These are phyloP conservation scores for Colletotrichum sidae DNA, from an alignment of 2,329 filamentous ascomycete species.

Conservation along the genomic window DNA sequence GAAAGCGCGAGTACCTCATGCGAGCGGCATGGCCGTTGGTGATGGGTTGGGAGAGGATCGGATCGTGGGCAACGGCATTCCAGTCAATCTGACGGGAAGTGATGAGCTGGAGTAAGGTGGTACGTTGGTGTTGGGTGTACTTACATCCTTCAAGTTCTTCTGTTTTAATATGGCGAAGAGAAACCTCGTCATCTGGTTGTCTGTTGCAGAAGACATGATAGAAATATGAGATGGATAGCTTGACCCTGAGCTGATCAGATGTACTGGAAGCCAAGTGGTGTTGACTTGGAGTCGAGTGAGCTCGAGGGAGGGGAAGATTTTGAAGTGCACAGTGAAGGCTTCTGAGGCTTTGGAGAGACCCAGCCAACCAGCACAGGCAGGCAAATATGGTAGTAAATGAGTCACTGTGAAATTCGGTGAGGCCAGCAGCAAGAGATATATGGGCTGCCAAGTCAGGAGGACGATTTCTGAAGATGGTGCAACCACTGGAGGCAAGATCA, in stretches of 20 bases:
- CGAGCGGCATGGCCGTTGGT: slow-evolving; percentile 71
- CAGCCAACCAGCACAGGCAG: slow-evolving; percentile 29
- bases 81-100: slow-evolving; percentile 64
- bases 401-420: slow-evolving; percentile 58
- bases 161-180: slow-evolving; percentile 70
- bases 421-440: slow-evolving; percentile 53
- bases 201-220: slow-evolving; percentile 65
- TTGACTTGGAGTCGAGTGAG: slow-evolving; percentile 26
- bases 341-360: slow-evolving; percentile 28
- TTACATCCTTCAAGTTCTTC: slow-evolving; percentile 70
- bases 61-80: slow-evolving; percentile 67
- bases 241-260: slow-evolving; percentile 15
- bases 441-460: slow-evolving; percentile 41
- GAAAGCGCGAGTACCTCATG: slow-evolving; percentile 69
- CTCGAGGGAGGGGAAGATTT: slow-evolving; percentile 39
- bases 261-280: slow-evolving; percentile 10
- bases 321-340: slow-evolving; percentile 42
- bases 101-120: slow-evolving; percentile 39
- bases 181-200: slow-evolving; percentile 68
- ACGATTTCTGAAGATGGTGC: slow-evolving; percentile 38
- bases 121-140: slow-evolving; percentile 43
- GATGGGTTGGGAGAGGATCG: slow-evolving; percentile 64
- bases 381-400: slow-evolving; percentile 48
- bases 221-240: slow-evolving; percentile 24
- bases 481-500: slow-evolving; percentile 28